Evolutionary conservation across 1,284 basidiomycete species (phyloP), one percentile per base, ranked within the genome.

Genomic region (Rhizoctonia solani): DNA sequence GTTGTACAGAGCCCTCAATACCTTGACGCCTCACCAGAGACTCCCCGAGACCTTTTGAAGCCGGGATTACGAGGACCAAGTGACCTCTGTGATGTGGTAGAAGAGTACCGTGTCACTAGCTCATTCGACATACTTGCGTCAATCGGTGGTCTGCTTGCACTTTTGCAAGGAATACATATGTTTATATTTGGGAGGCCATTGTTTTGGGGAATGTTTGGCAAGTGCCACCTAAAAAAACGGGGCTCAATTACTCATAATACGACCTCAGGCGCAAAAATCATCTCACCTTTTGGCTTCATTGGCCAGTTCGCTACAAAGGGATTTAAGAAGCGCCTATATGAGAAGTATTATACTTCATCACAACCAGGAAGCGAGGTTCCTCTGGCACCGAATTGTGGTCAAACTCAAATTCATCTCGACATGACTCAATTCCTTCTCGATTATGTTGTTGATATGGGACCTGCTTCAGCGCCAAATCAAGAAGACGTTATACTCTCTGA

Each of bases 121-220:
- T 9, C 9, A 9, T 30, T 54, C n/a, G 52, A 54, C 37, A n/a
- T 54, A 34, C 30, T 54, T 3, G 30, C 21, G 21, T 54, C 52
- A 8, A 54, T 54, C n/a, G 52, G 52, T 34, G 52, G 52, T 54
- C 30, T 54, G 52, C 30, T 54, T 29, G 52, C 52, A 3, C 52
- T 54, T 4, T n/a, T 54, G 27, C 52, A 54, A 54, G 30, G 52
- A 9, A 54, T 54, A 32, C 52, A 54, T 29, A 5, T 54, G 27
- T 32, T 54, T 5, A 27, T 54, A 4, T 54, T 54, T 21, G 52
- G 52, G 3, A 30, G 29, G 11, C 52, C 52, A 5, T 14, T 54
- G 52, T 54, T 54, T 19, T 54, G 52, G 52, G 52, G 52, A 30
- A 16, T 54, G 14, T 54, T 54, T 54, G 52, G 52, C 37, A 14